Percentiles rank a stretch among this genome's conserved stretches.
Evolutionary conservation across 2,329 filamentous ascomycete species (phyloP).

Genomic region (Colletotrichum horii): DNA sequence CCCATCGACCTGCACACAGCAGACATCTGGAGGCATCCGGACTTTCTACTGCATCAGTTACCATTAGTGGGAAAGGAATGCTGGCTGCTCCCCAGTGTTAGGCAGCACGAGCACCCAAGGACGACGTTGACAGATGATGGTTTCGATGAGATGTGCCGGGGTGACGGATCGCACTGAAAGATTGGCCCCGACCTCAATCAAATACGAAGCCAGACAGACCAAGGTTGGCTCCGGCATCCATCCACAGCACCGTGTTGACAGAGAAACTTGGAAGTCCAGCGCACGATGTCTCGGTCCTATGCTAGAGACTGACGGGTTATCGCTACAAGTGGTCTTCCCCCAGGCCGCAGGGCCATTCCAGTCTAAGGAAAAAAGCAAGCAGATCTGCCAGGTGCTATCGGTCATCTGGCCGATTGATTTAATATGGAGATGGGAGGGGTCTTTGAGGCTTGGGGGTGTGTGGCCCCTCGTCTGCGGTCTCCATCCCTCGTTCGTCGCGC

Average conservation of each 20-base stretch:
- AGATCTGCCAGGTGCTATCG: constrained; percentile 15
- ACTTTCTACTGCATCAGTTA: not conserved
- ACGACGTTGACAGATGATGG: not conserved
- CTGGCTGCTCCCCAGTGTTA: not conserved
- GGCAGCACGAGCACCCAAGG: not conserved
- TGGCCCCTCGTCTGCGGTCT: not conserved
- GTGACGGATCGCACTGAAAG: not conserved
- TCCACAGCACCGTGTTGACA: not conserved
- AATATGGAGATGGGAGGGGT: constrained; percentile 15
- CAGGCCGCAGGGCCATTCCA: not conserved
- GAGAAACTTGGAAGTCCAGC: not conserved
- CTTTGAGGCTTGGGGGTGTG: constrained; percentile 5
- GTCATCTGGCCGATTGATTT: constrained; percentile 20
- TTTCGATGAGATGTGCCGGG: not conserved
- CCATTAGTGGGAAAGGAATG: constrained; percentile 2
- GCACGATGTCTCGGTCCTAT: not conserved
- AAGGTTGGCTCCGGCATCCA: not conserved
- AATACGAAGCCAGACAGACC: not conserved
- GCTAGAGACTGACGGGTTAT: not conserved
- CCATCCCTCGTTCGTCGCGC: not conserved
- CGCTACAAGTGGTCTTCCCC: not conserved
- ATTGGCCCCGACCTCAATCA: not conserved
- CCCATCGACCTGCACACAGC: not conserved
- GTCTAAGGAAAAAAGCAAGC: constrained; percentile 12
- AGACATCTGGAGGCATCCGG: not conserved